Evolutionary conservation across 2,329 filamentous ascomycete species (phyloP), one percentile per base, ranked within the genome.

Genomic region (Ceratocystis eucalypticola): DNA sequence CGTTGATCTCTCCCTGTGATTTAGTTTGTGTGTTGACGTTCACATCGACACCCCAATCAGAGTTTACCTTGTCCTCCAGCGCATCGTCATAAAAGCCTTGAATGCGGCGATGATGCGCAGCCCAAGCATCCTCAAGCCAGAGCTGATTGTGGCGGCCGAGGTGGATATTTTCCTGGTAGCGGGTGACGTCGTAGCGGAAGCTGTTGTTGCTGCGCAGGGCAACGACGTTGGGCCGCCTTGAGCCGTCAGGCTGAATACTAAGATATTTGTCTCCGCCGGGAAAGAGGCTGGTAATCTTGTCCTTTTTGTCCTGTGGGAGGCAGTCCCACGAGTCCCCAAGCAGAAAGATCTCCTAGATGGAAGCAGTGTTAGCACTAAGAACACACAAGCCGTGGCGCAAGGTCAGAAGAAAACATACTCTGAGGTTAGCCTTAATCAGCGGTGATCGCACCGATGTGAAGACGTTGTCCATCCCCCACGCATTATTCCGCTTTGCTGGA

Each of bases 61-160:
- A 72, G 70, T 78, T 74, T 66, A 84, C 80, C 65, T 77, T 77
- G 1, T 72, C 70, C 8, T 75, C 72, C 37, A 82, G 72, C 64
- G 76, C 79, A 2, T 77, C 76, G 67, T 83, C 77, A 68, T 82
- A 84, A 1, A 79, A 74, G 3, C 82, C 82, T 0, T 74, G 71
- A 63, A 74, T 75, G 66, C 81, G 79, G 70, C 76, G 75, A 65
- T 77, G 74, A 68, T 83, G 80, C 0, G 82, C 82, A 3, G 72
- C 71, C 75, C 79, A 83, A 0, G 82, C 82, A 66, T 79, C 75
- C 17, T 71, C 73, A 6, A 85, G 76, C 82, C 82, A 84, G 15
- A 77, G 75, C 1, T 77, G 75, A 69, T 84, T 80, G 67, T 83
- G 80, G 44, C 76, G 77, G 2, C 82, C 82, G 45, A 74, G 72